phyloP scores from a whole-genome alignment of 2,329 filamentous ascomycete species.

The Colletotrichum coccodes region DNA sequence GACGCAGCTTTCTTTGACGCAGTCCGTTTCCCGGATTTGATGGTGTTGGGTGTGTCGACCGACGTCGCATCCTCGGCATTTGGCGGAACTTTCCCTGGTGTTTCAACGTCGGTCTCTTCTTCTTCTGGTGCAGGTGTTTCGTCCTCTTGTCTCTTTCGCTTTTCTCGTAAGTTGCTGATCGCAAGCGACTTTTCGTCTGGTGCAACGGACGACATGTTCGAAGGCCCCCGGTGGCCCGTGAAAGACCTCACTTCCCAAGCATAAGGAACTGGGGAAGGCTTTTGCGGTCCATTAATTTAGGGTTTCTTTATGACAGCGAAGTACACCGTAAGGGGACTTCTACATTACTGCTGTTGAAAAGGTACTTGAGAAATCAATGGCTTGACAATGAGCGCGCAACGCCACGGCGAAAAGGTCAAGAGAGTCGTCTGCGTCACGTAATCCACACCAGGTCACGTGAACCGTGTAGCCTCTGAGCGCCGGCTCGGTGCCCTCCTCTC shows the following conservation, averaged over 20 bases:
- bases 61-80: neutral
- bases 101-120: neutral
- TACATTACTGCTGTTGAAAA: neutral
- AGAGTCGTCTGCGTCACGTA: conserved; percentile 40
- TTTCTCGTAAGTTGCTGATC: conserved; percentile 18
- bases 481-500: too few species aligned
- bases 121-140: neutral
- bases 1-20: conserved; percentile 32
- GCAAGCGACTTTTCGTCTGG: neutral
- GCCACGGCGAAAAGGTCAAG: conserved; percentile 1
- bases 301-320: too few species aligned
- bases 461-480: neutral
- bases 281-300: neutral
- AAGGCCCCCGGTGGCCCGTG: neutral
- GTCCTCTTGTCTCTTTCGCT: conserved; percentile 31
- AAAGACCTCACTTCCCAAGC: neutral
- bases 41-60: neutral
- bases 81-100: neutral
- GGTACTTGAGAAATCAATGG: neutral
- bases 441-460: conserved; percentile 51
- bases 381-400: neutral
- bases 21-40: conserved; percentile 12
- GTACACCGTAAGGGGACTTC: neutral
- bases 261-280: neutral
- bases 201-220: neutral